Conservation (phyloP, 169 alveolate species). For the Babesia sp. region DNA sequence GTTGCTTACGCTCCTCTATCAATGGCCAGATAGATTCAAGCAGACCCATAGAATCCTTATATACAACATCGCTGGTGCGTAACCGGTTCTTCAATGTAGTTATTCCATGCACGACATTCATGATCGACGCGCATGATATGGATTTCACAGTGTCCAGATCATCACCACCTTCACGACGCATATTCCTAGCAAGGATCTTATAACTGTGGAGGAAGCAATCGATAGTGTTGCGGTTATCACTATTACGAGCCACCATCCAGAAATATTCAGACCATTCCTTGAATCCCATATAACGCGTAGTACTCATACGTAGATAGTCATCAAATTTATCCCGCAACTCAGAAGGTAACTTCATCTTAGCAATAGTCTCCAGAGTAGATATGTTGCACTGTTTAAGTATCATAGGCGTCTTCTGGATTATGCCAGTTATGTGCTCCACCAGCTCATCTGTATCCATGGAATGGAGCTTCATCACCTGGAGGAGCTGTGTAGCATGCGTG, state of each 20-base stretch:
- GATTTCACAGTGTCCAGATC: background rate
- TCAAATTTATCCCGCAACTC: background rate
- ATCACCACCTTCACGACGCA: background rate
- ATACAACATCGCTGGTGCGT: conserved; percentile 6
- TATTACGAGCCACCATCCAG: conserved; percentile 18
- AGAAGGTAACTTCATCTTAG: conserved; percentile 16
- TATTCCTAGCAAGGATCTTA: background rate
- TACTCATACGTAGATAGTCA: background rate
- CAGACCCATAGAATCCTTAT: background rate
- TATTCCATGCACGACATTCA: conserved; percentile 17
- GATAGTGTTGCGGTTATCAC: conserved; percentile 26
- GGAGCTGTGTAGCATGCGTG: conserved; percentile 19
- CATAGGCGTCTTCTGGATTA: conserved; percentile 22
- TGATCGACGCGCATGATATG: background rate
- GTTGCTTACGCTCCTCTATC: background rate
- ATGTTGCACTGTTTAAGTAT: conserved; percentile 17
- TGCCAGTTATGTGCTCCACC: conserved; percentile 1
- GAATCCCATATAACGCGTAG: background rate
- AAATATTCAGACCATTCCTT: conserved; percentile 26
- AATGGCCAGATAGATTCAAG: conserved; percentile 30
- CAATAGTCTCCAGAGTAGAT: conserved; percentile 16
- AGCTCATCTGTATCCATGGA: conserved; percentile 47
- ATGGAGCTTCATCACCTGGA: conserved; percentile 28
- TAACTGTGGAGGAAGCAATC: conserved; percentile 18
- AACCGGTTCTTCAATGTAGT: conserved; percentile 7